phyloP scores from a whole-genome alignment of 2,329 filamentous ascomycete genomes.

The Fusarium azukiicola region DNA sequence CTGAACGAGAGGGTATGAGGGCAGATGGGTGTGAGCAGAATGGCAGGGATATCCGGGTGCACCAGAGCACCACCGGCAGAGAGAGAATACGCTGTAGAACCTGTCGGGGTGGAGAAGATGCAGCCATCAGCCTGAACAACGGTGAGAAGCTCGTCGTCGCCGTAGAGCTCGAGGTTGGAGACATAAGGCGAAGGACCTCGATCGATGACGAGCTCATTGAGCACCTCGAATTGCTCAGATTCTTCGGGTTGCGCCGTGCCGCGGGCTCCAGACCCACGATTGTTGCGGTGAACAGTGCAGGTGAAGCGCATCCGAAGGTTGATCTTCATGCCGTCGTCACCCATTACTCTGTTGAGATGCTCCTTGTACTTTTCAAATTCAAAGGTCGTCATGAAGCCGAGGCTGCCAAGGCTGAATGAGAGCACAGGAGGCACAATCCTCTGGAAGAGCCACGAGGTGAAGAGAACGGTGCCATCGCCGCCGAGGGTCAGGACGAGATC shows the following conservation, averaged over 20 bases:
- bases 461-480: constrained; percentile 92
- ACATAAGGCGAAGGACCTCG: constrained; percentile 98
- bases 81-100: constrained; percentile 96
- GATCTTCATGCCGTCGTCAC: constrained; percentile 96
- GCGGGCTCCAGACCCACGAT: constrained; percentile 56
- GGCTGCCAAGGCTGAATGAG: constrained; percentile 90
- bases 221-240: constrained; percentile 97
- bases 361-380: constrained; percentile 93
- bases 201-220: constrained; percentile 99
- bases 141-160: constrained; percentile 96
- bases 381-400: constrained; percentile 94
- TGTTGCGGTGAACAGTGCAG: constrained; percentile 94
- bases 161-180: constrained; percentile 97
- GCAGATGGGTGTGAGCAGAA: constrained; percentile 98
- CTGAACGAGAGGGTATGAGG: constrained; percentile 98
- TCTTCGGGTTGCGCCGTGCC: constrained; percentile 86
- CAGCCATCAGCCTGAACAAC: constrained; percentile 98
- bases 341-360: constrained; percentile 94
- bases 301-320: constrained; percentile 99
- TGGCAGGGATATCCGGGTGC: constrained; percentile 97
- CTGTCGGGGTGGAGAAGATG: constrained; percentile 98
- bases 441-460: constrained; percentile 96
- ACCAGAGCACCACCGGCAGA: constrained; percentile 97
- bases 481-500: constrained; percentile 95
- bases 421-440: constrained; percentile 91